Conservation (phyloP, 2,329 filamentous ascomycete genomes). For the Aspergillus felis region DNA sequence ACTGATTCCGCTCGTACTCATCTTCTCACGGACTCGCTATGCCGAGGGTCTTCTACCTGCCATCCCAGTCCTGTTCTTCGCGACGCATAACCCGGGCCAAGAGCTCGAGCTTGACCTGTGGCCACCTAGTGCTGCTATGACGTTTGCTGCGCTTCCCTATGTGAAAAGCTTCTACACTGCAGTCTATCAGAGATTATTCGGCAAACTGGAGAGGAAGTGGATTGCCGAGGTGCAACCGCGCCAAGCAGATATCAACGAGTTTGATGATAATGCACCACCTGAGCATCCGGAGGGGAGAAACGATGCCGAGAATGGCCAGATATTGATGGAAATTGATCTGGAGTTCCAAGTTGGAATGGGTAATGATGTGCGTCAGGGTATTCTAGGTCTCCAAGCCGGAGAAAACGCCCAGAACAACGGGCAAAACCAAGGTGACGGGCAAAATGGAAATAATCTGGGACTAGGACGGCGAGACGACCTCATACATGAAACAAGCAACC, state of each 20-base stretch:
- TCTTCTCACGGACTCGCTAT: slow-evolving; percentile 63
- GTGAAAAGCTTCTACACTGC: slow-evolving; percentile 60
- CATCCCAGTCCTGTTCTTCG: slow-evolving; percentile 56
- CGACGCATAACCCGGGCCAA: slow-evolving; percentile 42
- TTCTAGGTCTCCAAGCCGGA: slow-evolving; percentile 22
- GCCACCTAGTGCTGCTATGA: slow-evolving; percentile 64
- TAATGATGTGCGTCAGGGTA: slow-evolving; percentile 36
- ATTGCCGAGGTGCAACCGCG: slow-evolving; percentile 60
- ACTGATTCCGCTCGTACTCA: slow-evolving; percentile 63
- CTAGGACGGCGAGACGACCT: slow-evolving; percentile 45
- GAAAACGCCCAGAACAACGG: slow-evolving; percentile 21
- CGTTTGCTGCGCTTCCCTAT: slow-evolving; percentile 64
- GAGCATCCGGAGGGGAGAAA: slow-evolving; percentile 31
- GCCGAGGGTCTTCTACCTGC: slow-evolving; percentile 62
- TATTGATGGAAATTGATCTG: slow-evolving; percentile 48
- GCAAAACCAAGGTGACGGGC: slow-evolving; percentile 20
- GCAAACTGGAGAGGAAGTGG: slow-evolving; percentile 57
- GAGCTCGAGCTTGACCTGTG: slow-evolving; percentile 55
- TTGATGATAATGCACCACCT: slow-evolving; percentile 32
- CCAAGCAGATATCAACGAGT: slow-evolving; percentile 37
- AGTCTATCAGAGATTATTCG: slow-evolving; percentile 58
- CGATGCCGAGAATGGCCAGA: slow-evolving; percentile 36
- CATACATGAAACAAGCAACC: slow-evolving; percentile 50
- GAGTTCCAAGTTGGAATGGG: slow-evolving; percentile 50
- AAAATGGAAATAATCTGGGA: slow-evolving; percentile 23